Evolutionary conservation across 495 filamentous ascomycete genomes (phyloP).

Genomic region (Arthonia radiata): DNA sequence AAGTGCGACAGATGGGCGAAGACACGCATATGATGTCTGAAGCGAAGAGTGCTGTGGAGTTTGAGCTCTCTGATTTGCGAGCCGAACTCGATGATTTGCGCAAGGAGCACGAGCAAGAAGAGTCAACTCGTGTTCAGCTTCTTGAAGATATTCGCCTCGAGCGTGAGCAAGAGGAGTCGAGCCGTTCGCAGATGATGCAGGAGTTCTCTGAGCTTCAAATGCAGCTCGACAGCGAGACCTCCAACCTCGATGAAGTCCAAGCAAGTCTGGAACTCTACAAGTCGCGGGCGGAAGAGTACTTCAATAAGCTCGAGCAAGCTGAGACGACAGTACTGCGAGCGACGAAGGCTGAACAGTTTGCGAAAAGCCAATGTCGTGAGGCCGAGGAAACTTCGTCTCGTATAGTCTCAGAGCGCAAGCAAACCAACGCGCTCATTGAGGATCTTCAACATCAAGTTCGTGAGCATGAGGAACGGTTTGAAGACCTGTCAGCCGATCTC

Average conservation of each 20-base stretch:
- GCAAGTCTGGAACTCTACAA: constrained; percentile 79
- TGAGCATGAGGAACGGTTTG: constrained; percentile 68
- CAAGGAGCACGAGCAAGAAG: no score
- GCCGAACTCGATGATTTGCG: no score
- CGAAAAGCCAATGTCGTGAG: constrained; percentile 65
- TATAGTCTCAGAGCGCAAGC: constrained; percentile 78
- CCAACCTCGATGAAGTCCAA: constrained; percentile 58
- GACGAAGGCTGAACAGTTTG: constrained; percentile 74
- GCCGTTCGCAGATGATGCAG: constrained; percentile 65
- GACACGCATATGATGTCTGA: no score
- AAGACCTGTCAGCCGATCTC: constrained; percentile 77
- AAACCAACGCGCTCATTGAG: constrained; percentile 69
- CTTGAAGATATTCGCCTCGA: constrained; percentile 51
- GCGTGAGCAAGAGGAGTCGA: constrained; percentile 61
- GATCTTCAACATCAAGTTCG: constrained; percentile 78
- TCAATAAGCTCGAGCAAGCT: constrained; percentile 89
- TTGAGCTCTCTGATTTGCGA: no score
- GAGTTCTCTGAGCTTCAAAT: constrained; percentile 92
- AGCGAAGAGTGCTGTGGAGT: no score
- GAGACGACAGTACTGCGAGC: constrained; percentile 91
- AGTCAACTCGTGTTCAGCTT: no score
- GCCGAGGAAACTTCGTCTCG: constrained; percentile 75
- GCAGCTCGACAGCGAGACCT: constrained; percentile 67
- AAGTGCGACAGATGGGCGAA: no score
- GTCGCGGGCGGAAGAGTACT: constrained; percentile 84